Base-by-base conservation (phyloP, 208 protist species). In the Crithidia sp. region DNA sequence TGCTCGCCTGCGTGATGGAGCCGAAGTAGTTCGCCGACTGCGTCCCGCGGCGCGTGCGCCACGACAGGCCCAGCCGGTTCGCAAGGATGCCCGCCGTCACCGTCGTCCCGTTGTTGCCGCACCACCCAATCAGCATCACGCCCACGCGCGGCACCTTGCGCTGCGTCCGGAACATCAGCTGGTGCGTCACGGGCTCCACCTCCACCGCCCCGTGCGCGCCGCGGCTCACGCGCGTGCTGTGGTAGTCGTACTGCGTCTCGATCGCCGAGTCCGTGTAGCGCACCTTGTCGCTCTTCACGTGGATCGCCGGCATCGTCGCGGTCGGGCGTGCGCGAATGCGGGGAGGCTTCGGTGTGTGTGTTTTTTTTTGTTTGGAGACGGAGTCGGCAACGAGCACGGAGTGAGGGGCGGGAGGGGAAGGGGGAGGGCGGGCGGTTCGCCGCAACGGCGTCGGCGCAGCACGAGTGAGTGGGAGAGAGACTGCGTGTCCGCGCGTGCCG, bases 91-190 rank as follows among this genome's bases (percentile, higher is more conserved):
- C 94, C n/a, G 95, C 98, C 19, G 97, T 98, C 16, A 99, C 77
- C 2, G 98, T 99, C n/a, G 96, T 95, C 62, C 99, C 99, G 91
- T 99, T 99, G 93, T 99, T 99, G 74, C 99, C 99, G 74, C 98
- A 97, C 81, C 91, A 95, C 68, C 99, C 99, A 61, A 99, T 91
- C 53, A 99, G 72, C 96, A 99, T 98, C 37, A 98, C 57, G 62
- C 98, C 98, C 40, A 91, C 63, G 19, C 88, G 83, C 40, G 92
- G 87, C 14, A 96, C 87, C 50, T 91, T 95, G 66, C 87, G 84
- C 66, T 96, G 65, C 37, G 98, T 99, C 45, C 93, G 80, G 76
- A 99, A 98, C 14, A 71, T 67, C 54, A 97, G 93, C 2, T 78
- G 74, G 12, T 72, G 68, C 10, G 78, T 77, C 9, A 86, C 64